A percentile compares a stretch with the other conserved stretches of the same genome.
Conservation (phyloP, 768 basidiomycete genomes). For the Russula foetens region DNA sequence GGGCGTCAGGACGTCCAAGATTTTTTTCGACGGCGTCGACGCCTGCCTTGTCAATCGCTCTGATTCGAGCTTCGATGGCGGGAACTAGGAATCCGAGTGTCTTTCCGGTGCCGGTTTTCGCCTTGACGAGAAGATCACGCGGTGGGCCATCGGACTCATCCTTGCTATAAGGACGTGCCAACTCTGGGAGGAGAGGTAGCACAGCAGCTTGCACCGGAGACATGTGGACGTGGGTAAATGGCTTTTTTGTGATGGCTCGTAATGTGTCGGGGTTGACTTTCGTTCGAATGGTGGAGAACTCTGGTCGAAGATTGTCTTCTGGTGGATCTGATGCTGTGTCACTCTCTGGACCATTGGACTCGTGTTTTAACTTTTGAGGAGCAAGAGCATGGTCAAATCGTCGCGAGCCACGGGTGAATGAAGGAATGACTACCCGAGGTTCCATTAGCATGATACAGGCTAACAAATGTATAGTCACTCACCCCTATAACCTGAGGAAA, state of each 20-base stretch:
- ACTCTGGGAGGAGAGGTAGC: slow-evolving; percentile 60
- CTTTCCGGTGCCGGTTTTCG: slow-evolving; percentile 86
- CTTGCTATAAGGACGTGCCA: slow-evolving; percentile 46
- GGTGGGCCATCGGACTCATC: slow-evolving; percentile 22
- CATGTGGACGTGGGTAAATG: slow-evolving; percentile 67
- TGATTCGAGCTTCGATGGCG: slow-evolving; percentile 69
- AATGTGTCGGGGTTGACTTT: slow-evolving; percentile 32
- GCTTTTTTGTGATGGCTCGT: slow-evolving; percentile 50
- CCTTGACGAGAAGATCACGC: slow-evolving; percentile 78
- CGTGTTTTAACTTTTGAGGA: not conserved
- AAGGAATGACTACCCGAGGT: slow-evolving; percentile 5
- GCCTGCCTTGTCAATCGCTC: slow-evolving; percentile 41
- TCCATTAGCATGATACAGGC: not conserved
- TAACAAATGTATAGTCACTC: not conserved
- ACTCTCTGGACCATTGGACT: not conserved
- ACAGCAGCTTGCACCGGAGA: slow-evolving; percentile 78
- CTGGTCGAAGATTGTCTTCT: not conserved
- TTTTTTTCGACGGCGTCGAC: slow-evolving; percentile 36
- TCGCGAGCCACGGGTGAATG: not conserved
- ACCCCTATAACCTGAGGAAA: not conserved
- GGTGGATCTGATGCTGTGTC: not conserved
- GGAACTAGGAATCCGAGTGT: slow-evolving; percentile 85
- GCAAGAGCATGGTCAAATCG: slow-evolving; percentile 16
- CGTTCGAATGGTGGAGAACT: slow-evolving; percentile 29
- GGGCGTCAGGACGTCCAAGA: slow-evolving; percentile 30